Conservation (phyloP, 306 rosid genomes). For the Morella rubra region DNA sequence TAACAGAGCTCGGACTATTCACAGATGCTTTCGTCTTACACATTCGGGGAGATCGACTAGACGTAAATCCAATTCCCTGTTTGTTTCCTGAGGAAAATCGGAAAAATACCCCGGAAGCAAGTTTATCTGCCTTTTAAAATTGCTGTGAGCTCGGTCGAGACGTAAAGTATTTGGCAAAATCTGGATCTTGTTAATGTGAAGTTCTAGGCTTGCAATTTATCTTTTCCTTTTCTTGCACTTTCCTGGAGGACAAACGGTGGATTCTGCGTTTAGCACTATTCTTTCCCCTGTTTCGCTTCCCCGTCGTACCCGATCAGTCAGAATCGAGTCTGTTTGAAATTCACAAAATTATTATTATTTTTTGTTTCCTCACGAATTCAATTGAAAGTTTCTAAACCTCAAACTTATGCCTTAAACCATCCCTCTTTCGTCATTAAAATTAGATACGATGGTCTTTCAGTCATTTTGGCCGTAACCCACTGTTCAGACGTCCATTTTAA, state of each 20-base stretch:
- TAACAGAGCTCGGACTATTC: neutral
- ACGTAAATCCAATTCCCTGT: neutral
- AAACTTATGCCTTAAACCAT: no score
- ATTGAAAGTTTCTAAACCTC: neutral
- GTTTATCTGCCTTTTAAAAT: neutral
- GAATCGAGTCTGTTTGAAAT: neutral
- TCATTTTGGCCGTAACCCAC: no score
- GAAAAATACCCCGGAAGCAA: neutral
- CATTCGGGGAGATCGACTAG: conserved; percentile 12
- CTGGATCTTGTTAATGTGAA: neutral
- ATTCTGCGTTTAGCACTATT: neutral
- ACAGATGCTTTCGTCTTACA: neutral
- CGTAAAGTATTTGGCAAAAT: neutral
- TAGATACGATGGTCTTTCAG: no score
- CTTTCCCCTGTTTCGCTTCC: no score
- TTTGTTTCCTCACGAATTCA: no score
- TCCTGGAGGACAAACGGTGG: neutral
- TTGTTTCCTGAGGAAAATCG: neutral
- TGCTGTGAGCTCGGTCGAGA: neutral
- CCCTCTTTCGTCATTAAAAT: no score
- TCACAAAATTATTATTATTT: no score
- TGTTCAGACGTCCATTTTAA: no score
- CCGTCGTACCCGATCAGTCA: neutral
- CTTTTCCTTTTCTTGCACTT: neutral
- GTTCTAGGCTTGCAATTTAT: neutral